Evolutionary conservation across 108 stramenopile species (phyloP), one percentile per base, ranked within the genome.

Genomic region (Nitzschia sp.): DNA sequence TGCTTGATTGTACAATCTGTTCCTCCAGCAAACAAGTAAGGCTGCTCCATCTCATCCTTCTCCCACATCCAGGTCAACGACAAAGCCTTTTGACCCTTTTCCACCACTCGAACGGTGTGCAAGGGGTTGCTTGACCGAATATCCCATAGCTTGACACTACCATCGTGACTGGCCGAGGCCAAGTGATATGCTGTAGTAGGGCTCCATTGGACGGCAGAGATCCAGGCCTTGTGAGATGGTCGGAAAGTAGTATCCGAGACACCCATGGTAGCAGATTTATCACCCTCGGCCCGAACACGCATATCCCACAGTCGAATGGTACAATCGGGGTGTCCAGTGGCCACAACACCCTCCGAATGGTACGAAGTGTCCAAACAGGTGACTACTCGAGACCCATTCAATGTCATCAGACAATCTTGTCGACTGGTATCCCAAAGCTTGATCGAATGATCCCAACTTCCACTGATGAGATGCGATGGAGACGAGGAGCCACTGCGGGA

Each of bases 111-210:
- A n/a, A 95, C 87, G 19, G 91, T 93, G 75, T 94, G 89, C 72
- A 96, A 77, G 7, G 96, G 96, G 37, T 93, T 74, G 14, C 87
- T 84, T 15, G 93, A 95, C 8, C 96, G 88, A 57, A 94, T 95
- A 75, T 96, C 96, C 96, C 96, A 96, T 10, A 93, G 73, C 70
- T 95, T 95, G 24, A 96, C 66, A 20, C 83, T 87, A 7, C 96
- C 96, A 78, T 96, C 96, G 62, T 96, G 88, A 76, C 85, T 86
- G 15, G 86, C 82, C 38, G 89, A 91, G 26, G 86, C 75, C 63
- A 96, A 67, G 41, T 91, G 77, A 43, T 81, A 91, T 10, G 93
- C 83, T 64, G 88, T 83, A n/a, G 57, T 63, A 19, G 85, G 89
- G 22, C 87, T 84, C 91, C 92, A 96, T 68, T 84, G 56, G 5